Base-by-base conservation (phyloP, 148 eudicot species). In the Cornus controversa region DNA sequence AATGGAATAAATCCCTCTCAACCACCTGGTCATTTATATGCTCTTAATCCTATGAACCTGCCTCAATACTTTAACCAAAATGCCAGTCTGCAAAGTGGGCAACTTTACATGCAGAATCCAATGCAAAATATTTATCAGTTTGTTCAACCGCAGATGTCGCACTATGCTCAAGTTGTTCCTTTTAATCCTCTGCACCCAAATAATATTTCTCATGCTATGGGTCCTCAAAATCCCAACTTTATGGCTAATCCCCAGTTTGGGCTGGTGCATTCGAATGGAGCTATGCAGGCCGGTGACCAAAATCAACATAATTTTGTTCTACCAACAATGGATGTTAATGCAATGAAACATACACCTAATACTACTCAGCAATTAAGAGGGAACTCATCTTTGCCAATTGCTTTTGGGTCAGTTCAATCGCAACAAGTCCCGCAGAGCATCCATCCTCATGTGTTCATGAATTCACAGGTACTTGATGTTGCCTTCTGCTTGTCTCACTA, bases 181-280 rank as follows among this genome's bases (percentile, higher is more conserved):
- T 62, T 27, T 27, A 81, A 73, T 75, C 75, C 75, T 14, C 40
- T 71, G 65, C 40, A 26, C 64, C 87, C 79, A 53, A 85, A 85
- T 76, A 91, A 83, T 81, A 81, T 83, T 57, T 85, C 85, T 53
- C 88, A 86, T 42, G 88, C 76, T 54, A 69, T 83, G 80, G 76
- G 66, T 62, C 84, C 84, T 71, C 93, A 80, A 78, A 92, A 79
- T 80, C 74, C 84, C 2, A 53, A 77, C 13, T 79, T 85, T 84
- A 4, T 76, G 28, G 87, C 83, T 10, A 89, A 88, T 76, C 80
- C 71, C 20, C 90, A 81, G 74, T 65, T 82, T 50, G 87, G 86
- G 26, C 5, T 66, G 74, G 36, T 73, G 40, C 84, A 73, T 27
- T 67, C 75, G 78, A 86, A 84, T 83, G 85, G 86, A 37, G 70